Conservation (phyloP, 208 protist species). For the Sergeia podlipaevii region DNA sequence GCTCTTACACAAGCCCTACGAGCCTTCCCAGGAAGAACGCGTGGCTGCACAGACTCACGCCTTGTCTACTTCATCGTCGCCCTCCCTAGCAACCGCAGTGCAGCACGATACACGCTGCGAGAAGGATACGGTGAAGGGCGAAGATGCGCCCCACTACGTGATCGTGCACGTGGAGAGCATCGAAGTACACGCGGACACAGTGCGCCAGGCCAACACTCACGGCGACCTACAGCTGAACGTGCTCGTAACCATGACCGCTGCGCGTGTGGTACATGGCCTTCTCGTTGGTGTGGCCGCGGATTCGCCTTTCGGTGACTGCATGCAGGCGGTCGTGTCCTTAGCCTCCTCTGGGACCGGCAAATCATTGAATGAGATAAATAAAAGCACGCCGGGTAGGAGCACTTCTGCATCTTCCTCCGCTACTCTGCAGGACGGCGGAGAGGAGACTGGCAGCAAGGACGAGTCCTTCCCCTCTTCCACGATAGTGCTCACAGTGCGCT, state of each 20-base stretch:
- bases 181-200: conserved; percentile 39
- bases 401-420: not conserved
- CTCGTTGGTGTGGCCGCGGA: conserved; percentile 36
- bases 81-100: not conserved
- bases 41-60: not conserved
- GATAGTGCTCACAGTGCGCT: conserved; percentile 57
- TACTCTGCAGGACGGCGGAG: not conserved
- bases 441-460: not conserved
- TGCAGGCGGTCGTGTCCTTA: conserved; percentile 30
- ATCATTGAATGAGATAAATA: not conserved
- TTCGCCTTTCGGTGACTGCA: conserved; percentile 30
- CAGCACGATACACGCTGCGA: not conserved
- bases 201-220: conserved; percentile 27
- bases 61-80: not conserved
- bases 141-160: not conserved
- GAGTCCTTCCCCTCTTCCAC: not conserved
- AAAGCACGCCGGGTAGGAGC: not conserved
- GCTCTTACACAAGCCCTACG: conserved; percentile 35
- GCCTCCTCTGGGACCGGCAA: not conserved
- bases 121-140: not conserved
- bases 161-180: conserved; percentile 38
- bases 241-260: conserved; percentile 21
- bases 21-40: conserved; percentile 18
- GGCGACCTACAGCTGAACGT: conserved; percentile 47
- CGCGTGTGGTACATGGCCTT: conserved; percentile 43